A percentile compares a stretch with the other conserved stretches of the same genome.
phyloP scores from a whole-genome alignment of 345 rosid species.

The Brassica nigra region DNA sequence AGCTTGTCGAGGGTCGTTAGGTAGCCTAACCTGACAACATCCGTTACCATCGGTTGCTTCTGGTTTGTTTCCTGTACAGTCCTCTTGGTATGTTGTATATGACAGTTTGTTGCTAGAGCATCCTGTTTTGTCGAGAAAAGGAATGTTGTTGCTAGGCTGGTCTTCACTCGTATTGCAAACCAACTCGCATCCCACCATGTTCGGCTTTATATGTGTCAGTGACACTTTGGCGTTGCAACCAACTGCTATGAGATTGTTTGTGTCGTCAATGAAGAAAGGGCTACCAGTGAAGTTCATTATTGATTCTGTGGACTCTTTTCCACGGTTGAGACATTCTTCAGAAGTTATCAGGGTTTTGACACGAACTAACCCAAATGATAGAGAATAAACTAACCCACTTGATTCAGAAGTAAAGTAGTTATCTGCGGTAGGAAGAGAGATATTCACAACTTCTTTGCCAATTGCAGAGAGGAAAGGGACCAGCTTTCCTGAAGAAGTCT shows the following conservation, averaged over 20 bases:
- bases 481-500: not conserved
- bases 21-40: conserved; percentile 45
- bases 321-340: not conserved
- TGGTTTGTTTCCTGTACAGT: not conserved
- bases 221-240: conserved; percentile 40
- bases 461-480: not conserved
- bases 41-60: conserved; percentile 36
- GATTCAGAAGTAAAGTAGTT: not conserved
- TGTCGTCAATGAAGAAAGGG: not conserved
- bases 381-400: conserved; percentile 15
- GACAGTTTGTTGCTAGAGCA: not conserved
- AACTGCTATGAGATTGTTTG: conserved; percentile 37
- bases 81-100: not conserved
- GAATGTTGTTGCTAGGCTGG: not conserved
- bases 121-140: not conserved
- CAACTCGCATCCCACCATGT: conserved; percentile 42
- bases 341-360: not conserved
- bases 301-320: not conserved
- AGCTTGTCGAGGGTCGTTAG: conserved; percentile 16
- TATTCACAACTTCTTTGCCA: not conserved
- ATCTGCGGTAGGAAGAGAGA: not conserved
- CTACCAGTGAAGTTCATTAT: conserved; percentile 15
- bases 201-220: not conserved
- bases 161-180: conserved; percentile 15
- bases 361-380: not conserved